Percentiles rank a stretch among this genome's conserved stretches.
These are phyloP conservation scores for Yamadazyma dendronema DNA, from an alignment of 1,139 yeast genomes.

Conservation along the genomic window DNA sequence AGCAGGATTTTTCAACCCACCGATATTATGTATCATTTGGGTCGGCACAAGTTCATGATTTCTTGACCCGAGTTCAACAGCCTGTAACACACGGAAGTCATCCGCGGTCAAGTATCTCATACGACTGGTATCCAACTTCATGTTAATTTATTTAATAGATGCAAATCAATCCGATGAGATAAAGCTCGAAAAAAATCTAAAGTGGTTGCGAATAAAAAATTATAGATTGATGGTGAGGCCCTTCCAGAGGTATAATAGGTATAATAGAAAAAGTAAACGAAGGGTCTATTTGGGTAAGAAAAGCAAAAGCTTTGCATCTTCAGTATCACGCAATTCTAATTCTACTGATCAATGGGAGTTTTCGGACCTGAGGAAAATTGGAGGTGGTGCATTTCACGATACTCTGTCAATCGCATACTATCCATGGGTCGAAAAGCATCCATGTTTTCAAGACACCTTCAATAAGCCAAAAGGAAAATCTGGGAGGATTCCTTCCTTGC, in stretches of 20 bases:
- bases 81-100: conserved; percentile 86
- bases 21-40: conserved; percentile 71
- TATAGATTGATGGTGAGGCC: neutral
- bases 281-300: neutral
- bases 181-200: conserved; percentile 2
- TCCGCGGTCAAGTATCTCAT: conserved; percentile 91
- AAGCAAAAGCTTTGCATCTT: neutral
- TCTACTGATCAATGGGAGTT: neutral
- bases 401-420: conserved; percentile 16
- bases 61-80: conserved; percentile 86
- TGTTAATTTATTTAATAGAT: conserved; percentile 20
- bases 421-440: conserved; percentile 17
- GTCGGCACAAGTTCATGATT: conserved; percentile 97
- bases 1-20: conserved; percentile 73
- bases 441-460: conserved; percentile 6
- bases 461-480: conserved; percentile 4
- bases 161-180: conserved; percentile 7
- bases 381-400: conserved; percentile 15
- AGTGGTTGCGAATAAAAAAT: conserved; percentile 5
- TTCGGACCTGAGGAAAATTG: neutral
- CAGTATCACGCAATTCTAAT: neutral
- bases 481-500: conserved; percentile 11
- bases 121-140: conserved; percentile 91
- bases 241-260: neutral
- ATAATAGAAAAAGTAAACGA: neutral